These are phyloP conservation scores for Saccharomycopsis oosterbeekiorum DNA, from an alignment of 805 yeast genomes.

Conservation along the genomic window DNA sequence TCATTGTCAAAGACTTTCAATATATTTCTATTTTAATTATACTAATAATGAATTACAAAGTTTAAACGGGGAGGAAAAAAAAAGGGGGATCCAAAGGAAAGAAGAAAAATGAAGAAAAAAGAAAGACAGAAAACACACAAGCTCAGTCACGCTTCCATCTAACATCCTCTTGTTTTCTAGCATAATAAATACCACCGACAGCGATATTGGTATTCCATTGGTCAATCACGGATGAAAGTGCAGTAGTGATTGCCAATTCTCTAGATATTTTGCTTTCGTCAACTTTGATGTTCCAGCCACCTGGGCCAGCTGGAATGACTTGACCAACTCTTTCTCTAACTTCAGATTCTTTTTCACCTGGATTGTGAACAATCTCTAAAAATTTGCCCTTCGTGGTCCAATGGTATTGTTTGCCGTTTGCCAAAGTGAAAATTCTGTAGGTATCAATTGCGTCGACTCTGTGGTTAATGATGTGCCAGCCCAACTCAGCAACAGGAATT, in stretches of 20 bases:
- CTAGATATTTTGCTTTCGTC: constrained; percentile 47
- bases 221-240: constrained; percentile 51
- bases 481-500: constrained; percentile 44
- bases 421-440: constrained; percentile 49
- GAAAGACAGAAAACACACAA: not conserved
- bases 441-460: constrained; percentile 52
- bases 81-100: too few relatives aligned
- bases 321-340: constrained; percentile 55
- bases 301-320: constrained; percentile 41
- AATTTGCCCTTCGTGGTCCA: constrained; percentile 55
- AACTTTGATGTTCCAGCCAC: constrained; percentile 45
- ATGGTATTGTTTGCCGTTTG: constrained; percentile 53
- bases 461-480: constrained; percentile 55
- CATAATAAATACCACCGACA: constrained; percentile 57
- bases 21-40: constrained; percentile 3
- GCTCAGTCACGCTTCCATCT: constrained; percentile 47
- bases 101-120: not conserved
- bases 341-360: constrained; percentile 57
- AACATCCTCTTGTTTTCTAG: constrained; percentile 39
- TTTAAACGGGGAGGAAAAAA: not conserved
- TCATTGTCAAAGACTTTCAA: not conserved
- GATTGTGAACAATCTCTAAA: constrained; percentile 46
- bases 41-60: not conserved
- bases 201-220: constrained; percentile 56
- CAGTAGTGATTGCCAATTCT: constrained; percentile 50